Evolutionary conservation across 208 protist genomes (phyloP), one percentile per base, ranked within the genome.

Genomic region (Leishmania braziliensis): DNA sequence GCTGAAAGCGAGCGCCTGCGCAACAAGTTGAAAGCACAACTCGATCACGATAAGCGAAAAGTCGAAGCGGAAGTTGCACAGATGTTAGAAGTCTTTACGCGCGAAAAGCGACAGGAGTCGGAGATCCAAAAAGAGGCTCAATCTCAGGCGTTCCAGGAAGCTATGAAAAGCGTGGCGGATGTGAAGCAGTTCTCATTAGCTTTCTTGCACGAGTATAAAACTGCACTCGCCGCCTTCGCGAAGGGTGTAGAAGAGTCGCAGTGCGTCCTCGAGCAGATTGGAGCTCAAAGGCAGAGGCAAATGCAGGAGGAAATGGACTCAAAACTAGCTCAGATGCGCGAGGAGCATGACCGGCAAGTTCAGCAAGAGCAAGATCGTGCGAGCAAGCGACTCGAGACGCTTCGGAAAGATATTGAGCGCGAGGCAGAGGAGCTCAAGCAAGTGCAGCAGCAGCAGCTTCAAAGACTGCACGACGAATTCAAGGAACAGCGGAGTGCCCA

Each of bases 1-100:
- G 50, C 82, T 2, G 82, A 85, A 60, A 73, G 53, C 48, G 82
- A 85, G 77, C 76, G 82, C 6, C 63, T 89, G 48, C 76, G 82
- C 16, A 80, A 83, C 70, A 86, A 83, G 9, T 60, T 70, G 36
- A 88, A 89, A 65, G 74, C 73, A 12, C 78, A 92, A 2, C 62
- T 90, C 9, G 82, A 87, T 12, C 75, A 80, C 26, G 89, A 93
- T 76, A 88, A 83, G 78, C 63, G 75, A 26, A 91, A 91, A 50
- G 75, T 83, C 16, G 83, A 89, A n/a, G 75, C 84, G 10, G 86
- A 91, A 36, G 39, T 84, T 18, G 75, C 79, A 29, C 77, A 87
- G 18, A 83, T 84, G 29, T 77, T 93, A 23, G 89, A 91, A 20
- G 71, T 65, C 0, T 90, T 91, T 68, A 82, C 81, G 9, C 80